A percentile compares a stretch with the other conserved stretches of the same genome.
phyloP scores from a whole-genome alignment of 225 moss, liverwort and hornwort genomes.

The Sphagnum tenellum region DNA sequence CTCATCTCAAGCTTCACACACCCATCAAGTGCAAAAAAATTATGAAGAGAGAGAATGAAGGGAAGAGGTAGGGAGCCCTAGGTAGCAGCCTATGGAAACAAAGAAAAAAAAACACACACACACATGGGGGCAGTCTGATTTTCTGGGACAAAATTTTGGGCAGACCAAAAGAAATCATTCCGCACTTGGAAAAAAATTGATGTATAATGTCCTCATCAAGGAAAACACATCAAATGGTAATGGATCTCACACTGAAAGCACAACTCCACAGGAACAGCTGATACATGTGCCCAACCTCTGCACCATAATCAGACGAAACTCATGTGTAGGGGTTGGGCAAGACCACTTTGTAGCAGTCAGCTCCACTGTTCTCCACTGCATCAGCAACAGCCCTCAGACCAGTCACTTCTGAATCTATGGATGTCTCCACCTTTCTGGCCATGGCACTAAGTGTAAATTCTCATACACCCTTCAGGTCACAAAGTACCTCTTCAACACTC shows the following conservation, averaged over 20 bases:
- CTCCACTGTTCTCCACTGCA: slow-evolving; percentile 44
- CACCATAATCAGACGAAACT: slow-evolving; percentile 45
- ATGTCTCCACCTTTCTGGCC: slow-evolving; percentile 43
- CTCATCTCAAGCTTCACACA: too few species aligned
- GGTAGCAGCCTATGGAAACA: too few species aligned
- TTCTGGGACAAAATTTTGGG: too few species aligned
- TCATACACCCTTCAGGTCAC: slow-evolving; percentile 47
- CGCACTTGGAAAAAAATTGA: too few species aligned
- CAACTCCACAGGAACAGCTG: slow-evolving; percentile 56
- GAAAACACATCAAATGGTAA: too few species aligned
- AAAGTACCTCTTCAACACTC: slow-evolving; percentile 31
- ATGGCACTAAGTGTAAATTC: slow-evolving; percentile 29
- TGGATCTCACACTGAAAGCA: slow-evolving; percentile 40
- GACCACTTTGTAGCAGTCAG: slow-evolving; percentile 39
- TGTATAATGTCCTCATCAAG: too few species aligned
- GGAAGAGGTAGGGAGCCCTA: too few species aligned
- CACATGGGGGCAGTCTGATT: too few species aligned
- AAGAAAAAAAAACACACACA: too few species aligned
- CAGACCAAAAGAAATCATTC: too few species aligned
- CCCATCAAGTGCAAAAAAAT: too few species aligned
- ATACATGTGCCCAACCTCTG: slow-evolving; percentile 56
- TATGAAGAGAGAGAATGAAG: too few species aligned
- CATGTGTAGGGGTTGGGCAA: slow-evolving; percentile 67
- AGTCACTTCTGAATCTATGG: slow-evolving; percentile 70
- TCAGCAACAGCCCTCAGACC: slow-evolving; percentile 64